These are phyloP conservation scores for Leptographium procerum DNA, from an alignment of 2,329 filamentous ascomycete species.

Conservation along the genomic window DNA sequence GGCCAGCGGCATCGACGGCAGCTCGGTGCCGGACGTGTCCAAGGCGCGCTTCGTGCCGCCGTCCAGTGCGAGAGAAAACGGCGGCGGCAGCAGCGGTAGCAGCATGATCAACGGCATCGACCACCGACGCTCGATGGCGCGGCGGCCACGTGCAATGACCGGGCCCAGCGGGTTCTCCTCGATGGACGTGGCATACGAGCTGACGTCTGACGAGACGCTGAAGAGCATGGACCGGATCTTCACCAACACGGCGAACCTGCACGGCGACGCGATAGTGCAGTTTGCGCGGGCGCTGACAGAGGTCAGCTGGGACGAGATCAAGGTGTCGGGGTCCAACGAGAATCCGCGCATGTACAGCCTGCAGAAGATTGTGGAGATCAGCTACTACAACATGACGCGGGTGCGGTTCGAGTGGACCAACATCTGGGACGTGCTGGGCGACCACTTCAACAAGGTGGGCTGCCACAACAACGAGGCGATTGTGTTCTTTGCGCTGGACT, in stretches of 20 bases:
- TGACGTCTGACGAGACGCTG: slow-evolving; percentile 72
- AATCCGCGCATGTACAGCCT: slow-evolving; percentile 93
- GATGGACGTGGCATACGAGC: slow-evolving; percentile 79
- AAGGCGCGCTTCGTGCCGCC: slow-evolving; percentile 62
- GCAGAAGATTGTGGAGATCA: slow-evolving; percentile 97
- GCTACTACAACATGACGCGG: slow-evolving; percentile 98
- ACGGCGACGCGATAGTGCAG: slow-evolving; percentile 87
- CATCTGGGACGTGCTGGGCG: slow-evolving; percentile 94
- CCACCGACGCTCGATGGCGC: slow-evolving; percentile 55
- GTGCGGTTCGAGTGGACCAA: slow-evolving; percentile 97
- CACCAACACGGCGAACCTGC: slow-evolving; percentile 86
- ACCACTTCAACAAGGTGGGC: slow-evolving; percentile 96
- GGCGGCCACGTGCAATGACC: slow-evolving; percentile 42
- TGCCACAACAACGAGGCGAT: slow-evolving; percentile 94
- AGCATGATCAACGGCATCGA: not conserved
- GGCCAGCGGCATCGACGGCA: slow-evolving; percentile 88
- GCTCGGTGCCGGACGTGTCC: slow-evolving; percentile 81
- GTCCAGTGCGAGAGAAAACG: slow-evolving; percentile 16
- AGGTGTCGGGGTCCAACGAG: slow-evolving; percentile 90
- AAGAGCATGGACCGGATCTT: slow-evolving; percentile 93
- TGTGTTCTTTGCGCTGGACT: slow-evolving; percentile 95
- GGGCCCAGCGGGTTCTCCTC: slow-evolving; percentile 52
- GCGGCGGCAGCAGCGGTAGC: not conserved
- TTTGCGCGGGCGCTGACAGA: slow-evolving; percentile 88
- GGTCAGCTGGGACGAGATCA: slow-evolving; percentile 98